Evolutionary conservation across 2,329 filamentous ascomycete species (phyloP).

Genomic region (Hyphodiscus sp.): DNA sequence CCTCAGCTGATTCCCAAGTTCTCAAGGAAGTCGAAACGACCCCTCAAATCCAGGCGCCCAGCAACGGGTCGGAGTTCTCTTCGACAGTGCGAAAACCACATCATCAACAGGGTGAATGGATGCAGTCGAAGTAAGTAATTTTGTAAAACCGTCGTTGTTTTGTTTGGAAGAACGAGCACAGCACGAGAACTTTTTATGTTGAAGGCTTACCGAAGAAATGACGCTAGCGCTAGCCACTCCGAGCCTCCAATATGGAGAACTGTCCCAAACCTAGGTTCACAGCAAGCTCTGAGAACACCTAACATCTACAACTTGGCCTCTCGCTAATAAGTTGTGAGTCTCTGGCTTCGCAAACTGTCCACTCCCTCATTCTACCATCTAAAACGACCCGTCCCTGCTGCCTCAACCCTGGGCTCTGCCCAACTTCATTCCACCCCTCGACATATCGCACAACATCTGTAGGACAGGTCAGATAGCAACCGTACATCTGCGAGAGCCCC

Average conservation of each 20-base stretch:
- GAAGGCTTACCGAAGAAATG: too few species aligned
- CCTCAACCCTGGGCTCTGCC: neutral
- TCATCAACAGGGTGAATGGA: slow-evolving; percentile 32
- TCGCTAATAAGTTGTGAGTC: neutral
- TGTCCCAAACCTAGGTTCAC: neutral
- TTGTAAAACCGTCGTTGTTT: slow-evolving; percentile 12
- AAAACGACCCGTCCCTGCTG: neutral
- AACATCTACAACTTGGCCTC: neutral
- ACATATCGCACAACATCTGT: neutral
- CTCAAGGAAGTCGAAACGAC: slow-evolving; percentile 56
- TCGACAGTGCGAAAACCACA: slow-evolving; percentile 63
- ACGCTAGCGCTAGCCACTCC: too few species aligned
- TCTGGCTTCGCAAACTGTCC: neutral
- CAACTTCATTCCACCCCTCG: neutral
- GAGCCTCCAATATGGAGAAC: neutral
- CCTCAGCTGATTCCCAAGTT: slow-evolving; percentile 68
- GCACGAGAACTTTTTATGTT: neutral
- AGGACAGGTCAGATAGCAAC: neutral
- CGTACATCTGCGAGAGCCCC: neutral
- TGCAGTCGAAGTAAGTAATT: slow-evolving; percentile 12
- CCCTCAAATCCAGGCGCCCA: slow-evolving; percentile 65
- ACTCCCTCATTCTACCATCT: neutral
- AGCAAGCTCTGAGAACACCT: neutral
- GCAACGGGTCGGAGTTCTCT: slow-evolving; percentile 58
- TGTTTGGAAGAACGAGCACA: neutral